Evolutionary conservation across 129 eudicot genomes (phyloP).

Genomic region (Helichrysum umbraculigerum): DNA sequence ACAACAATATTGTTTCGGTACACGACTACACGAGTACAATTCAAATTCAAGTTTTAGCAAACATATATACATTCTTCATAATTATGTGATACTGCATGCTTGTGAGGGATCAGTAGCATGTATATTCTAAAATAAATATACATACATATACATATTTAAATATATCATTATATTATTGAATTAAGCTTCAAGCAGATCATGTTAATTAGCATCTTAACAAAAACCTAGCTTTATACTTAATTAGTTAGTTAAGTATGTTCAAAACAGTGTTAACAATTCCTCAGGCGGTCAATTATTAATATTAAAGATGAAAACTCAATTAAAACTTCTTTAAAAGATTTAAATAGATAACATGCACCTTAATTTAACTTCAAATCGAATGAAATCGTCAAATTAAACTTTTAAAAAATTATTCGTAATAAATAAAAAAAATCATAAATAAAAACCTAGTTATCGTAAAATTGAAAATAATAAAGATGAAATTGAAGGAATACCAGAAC

Average conservation of each 20-base stretch:
- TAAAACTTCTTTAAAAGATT: background rate
- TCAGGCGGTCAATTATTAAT: too few species aligned
- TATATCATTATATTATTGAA: too few species aligned
- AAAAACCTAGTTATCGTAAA: background rate
- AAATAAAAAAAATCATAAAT: background rate
- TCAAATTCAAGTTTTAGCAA: background rate
- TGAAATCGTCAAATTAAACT: slow-evolving; percentile 16
- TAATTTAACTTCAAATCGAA: slow-evolving; percentile 10
- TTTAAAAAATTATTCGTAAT: background rate
- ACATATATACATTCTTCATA: background rate
- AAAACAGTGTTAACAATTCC: too few species aligned
- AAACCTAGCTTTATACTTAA: background rate
- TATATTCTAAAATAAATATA: too few species aligned
- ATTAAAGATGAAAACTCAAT: slow-evolving; percentile 1
- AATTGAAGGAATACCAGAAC: slow-evolving; percentile 48
- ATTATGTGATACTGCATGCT: background rate
- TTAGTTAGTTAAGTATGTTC: too few species aligned
- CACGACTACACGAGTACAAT: background rate
- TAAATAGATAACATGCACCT: slow-evolving; percentile 2
- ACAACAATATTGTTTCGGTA: background rate
- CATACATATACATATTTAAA: background rate
- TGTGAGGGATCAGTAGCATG: background rate
- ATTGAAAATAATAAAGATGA: slow-evolving; percentile 9
- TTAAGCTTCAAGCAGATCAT: background rate
- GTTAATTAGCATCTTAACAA: slow-evolving; percentile 8